Conservation (phyloP, 768 basidiomycete genomes). For the Calocybe gangraenosa region DNA sequence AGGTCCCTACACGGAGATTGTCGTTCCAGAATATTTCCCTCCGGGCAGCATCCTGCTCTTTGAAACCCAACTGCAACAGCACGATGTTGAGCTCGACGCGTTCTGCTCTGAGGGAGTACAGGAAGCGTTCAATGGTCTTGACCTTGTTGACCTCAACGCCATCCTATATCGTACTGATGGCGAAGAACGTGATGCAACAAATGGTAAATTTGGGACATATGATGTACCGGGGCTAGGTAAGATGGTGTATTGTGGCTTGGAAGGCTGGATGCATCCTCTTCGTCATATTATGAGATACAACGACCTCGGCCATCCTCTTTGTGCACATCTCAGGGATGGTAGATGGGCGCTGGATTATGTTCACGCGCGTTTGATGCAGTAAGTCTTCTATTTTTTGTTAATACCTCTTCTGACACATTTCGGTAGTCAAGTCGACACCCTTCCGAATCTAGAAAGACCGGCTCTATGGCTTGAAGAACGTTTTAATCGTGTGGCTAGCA, state of each 20-base stretch:
- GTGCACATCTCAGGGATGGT: conserved; percentile 82
- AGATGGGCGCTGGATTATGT: conserved; percentile 93
- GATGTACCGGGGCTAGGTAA: conserved; percentile 71
- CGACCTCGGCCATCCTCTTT: conserved; percentile 91
- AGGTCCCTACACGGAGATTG: conserved; percentile 72
- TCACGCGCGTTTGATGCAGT: conserved; percentile 64
- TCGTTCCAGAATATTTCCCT: conserved; percentile 88
- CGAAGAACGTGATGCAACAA: conserved; percentile 89
- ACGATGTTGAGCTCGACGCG: conserved; percentile 65
- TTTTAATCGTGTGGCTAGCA: conserved; percentile 74
- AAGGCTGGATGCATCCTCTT: conserved; percentile 95
- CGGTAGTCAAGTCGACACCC: conserved; percentile 49
- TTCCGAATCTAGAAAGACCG: conserved; percentile 68
- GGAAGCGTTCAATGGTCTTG: conserved; percentile 67
- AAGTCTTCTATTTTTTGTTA: conserved; percentile 27
- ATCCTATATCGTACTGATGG: conserved; percentile 82
- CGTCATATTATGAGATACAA: conserved; percentile 83
- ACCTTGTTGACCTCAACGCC: conserved; percentile 86
- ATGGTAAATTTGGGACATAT: conserved; percentile 78
- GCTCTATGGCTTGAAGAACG: conserved; percentile 84
- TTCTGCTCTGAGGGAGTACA: conserved; percentile 71
- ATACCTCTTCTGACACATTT: conserved; percentile 7
- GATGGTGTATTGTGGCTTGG: conserved; percentile 88
- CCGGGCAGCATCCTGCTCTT: conserved; percentile 95
- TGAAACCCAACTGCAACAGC: conserved; percentile 74